Evolutionary conservation across 1,139 yeast genomes (phyloP), one percentile per base, ranked within the genome.

Genomic region (Kodamaea suecica): DNA sequence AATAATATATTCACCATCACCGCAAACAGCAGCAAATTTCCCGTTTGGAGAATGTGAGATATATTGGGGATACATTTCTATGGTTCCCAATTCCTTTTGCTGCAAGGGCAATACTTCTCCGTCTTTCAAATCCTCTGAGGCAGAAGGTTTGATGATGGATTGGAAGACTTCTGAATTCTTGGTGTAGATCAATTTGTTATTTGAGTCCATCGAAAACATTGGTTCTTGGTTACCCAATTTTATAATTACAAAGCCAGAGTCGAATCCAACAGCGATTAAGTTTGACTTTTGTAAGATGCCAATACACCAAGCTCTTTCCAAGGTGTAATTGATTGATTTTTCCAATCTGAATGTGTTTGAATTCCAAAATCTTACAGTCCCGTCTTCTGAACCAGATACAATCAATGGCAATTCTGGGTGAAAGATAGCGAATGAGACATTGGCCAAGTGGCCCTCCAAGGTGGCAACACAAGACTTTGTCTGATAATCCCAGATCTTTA

Each of bases 241-340:
- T 43, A 90, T 63, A 33, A 88, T 84, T 11, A 87, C 84, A 50
- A 83, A 83, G 29, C 99, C 99, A 17, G 92, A 85, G 59, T 92
- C 99, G 53, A 87, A 90, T 45, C 99, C 99, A 40, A 90, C 77
- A 5, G 96, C 95, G 45, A 92, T 73, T 42, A 85, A 70, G 55
- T 87, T 88, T 21, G 92, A 76, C 42, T 82, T 80, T 45, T 82
- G 82, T 50, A 83, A 80, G 38, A 85, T 68, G 26, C 92, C 78
- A 39, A 85, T 79, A 72, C 97, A 90, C 99, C 99, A 92, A 34
- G 94, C 95, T 55, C 99, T 80, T 62, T 92, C 97, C 56, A 92
- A 73, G 36, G 95, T 88, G 56, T 86, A 83, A 61, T 87, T 88
- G 47, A 92, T 70, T 4, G 96, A 82, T 62, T 88, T 90, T 63